Conservation (phyloP, 108 stramenopile species). For the Discostella pseudostelligera region DNA sequence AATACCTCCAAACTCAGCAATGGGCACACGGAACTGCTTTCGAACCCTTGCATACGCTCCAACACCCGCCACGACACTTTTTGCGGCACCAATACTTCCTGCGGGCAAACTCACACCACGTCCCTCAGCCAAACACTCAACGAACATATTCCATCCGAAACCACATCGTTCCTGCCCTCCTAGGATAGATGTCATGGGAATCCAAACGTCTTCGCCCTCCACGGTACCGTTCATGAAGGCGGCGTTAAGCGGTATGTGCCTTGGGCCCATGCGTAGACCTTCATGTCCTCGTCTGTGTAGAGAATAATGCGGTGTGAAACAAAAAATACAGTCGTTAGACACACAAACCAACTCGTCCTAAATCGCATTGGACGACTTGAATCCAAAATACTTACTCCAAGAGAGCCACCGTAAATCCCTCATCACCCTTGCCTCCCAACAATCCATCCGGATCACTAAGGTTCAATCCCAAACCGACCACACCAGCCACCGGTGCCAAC, state of each 20-base stretch:
- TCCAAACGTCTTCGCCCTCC: constrained; percentile 97
- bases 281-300: constrained; percentile 75
- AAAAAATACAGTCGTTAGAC: constrained; percentile 10
- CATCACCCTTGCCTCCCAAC: constrained; percentile 86
- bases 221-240: constrained; percentile 99
- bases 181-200: constrained; percentile 93
- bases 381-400: constrained; percentile 70
- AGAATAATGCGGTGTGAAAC: constrained; percentile 4
- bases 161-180: constrained; percentile 96
- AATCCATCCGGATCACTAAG: constrained; percentile 91
- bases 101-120: constrained; percentile 96
- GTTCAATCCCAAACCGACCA: constrained; percentile 94
- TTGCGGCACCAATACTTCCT: constrained; percentile 89
- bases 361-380: background rate
- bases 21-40: constrained; percentile 98
- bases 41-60: constrained; percentile 94
- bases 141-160: constrained; percentile 99
- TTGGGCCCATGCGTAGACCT: constrained; percentile 90
- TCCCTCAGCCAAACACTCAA: constrained; percentile 98
- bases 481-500: constrained; percentile 95
- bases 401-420: constrained; percentile 95
- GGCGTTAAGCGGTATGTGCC: constrained; percentile 90
- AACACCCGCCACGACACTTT: constrained; percentile 81
- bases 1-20: constrained; percentile 98
- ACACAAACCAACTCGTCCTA: background rate